These are phyloP conservation scores for Zygosaccharomyces pseudorouxii DNA, from an alignment of 805 yeast genomes.

Conservation along the genomic window DNA sequence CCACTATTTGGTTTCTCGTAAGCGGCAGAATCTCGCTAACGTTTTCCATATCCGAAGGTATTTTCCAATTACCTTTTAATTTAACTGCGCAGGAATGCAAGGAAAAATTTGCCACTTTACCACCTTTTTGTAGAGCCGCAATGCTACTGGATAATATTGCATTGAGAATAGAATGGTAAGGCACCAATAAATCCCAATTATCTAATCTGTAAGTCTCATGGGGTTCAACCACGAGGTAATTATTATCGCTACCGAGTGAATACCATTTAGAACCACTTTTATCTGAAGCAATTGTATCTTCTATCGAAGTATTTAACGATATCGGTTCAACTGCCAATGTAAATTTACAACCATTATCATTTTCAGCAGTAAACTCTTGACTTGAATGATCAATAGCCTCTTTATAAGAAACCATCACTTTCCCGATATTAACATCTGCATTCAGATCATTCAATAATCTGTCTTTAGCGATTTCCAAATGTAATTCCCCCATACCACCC, in stretches of 20 bases:
- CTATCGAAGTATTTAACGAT: conserved; percentile 17
- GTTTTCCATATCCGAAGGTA: conserved; percentile 47
- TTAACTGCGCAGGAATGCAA: conserved; percentile 57
- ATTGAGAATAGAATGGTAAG: conserved; percentile 49
- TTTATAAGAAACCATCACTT: conserved; percentile 84
- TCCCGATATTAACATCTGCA: conserved; percentile 75
- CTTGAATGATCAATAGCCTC: conserved; percentile 47
- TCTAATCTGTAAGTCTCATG: conserved; percentile 22
- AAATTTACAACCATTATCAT: conserved; percentile 25
- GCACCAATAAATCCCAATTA: conserved; percentile 47
- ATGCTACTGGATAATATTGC: conserved; percentile 53
- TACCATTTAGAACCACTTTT: conserved; percentile 29
- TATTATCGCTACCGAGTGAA: conserved; percentile 33
- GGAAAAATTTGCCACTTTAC: conserved; percentile 44
- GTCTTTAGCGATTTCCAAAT: conserved; percentile 81
- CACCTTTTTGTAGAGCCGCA: conserved; percentile 65
- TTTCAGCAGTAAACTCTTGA: conserved; percentile 9
- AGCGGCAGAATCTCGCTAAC: conserved; percentile 42
- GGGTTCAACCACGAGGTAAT: conserved; percentile 34
- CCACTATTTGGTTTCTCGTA: conserved; percentile 42
- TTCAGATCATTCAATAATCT: conserved; percentile 75
- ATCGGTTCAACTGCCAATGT: conserved; percentile 34
- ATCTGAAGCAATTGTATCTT: conserved; percentile 18
- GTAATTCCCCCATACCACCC: conserved; percentile 97
- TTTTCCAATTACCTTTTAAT: conserved; percentile 43